Base-by-base conservation (phyloP, 2,329 filamentous ascomycete species). In the Neofusicoccum sp. region DNA sequence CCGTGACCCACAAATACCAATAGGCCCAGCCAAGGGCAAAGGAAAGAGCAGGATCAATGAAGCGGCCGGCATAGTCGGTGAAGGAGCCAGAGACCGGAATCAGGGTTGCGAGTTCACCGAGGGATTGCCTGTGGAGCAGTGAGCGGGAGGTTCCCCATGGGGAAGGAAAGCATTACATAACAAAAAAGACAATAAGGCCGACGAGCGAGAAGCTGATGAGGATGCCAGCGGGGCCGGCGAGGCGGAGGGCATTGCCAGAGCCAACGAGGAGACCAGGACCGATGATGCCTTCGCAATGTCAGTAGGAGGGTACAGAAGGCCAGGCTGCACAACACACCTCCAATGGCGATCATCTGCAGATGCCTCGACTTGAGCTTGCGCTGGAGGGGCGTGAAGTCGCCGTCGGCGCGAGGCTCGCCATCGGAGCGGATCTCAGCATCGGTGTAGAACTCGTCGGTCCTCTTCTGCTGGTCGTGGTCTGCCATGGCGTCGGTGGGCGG, bases 1-100 rank as follows among this genome's bases (percentile, higher is more conserved):
- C 79, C 3, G 77, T 79, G 2, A 79, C 72, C 77, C 78, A 80
- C 2, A 78, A 65, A 61, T 77, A 79, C 72, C 75, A 71, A 40
- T 66, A 66, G 3, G 61, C 63, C 65, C 64, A 67, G 6, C 63
- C 65, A 6, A 66, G 41, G 24, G 65, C 65, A 53, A 66, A 66
- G 5, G 60, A 58, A n/a, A 67, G 48, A 9, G 63, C 62, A 8
- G 56, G 30, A 45, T 67, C 65, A 30, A 61, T 45, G 57, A 65
- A 67, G 12, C 65, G 62, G 24, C 51, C 51, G 12, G 65, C 65
- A 53, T 65, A 66, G 31, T 63, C 63, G 34, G 59, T 64, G 43
- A 67, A 67, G 34, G 64, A 64, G 34, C 63, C 61, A 38, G 58
- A 48, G 3, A 66, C 60, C 6, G 65, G 65, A 16, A 66, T 64